Evolutionary conservation across 805 yeast genomes (phyloP).

Genomic region (Wickerhamiella occidentalis): DNA sequence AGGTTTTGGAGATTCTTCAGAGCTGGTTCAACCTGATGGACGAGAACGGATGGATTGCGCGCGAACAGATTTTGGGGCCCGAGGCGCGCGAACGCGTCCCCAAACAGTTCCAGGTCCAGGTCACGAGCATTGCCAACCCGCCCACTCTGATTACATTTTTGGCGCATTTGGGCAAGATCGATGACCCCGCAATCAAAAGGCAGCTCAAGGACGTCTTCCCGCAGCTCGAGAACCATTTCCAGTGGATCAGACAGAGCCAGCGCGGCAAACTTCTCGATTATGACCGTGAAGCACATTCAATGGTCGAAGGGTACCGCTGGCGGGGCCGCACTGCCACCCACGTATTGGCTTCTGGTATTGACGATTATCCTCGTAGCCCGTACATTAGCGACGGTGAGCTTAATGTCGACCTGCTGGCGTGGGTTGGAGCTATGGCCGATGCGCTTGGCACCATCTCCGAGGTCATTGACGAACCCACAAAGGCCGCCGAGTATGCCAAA

Average conservation of each 20-base stretch:
- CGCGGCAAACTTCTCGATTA: slow-evolving; percentile 61
- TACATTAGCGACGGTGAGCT: slow-evolving; percentile 80
- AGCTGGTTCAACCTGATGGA: slow-evolving; percentile 86
- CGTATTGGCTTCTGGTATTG: slow-evolving; percentile 85
- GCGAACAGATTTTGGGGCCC: slow-evolving; percentile 86
- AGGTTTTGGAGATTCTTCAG: slow-evolving; percentile 63
- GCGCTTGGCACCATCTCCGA: slow-evolving; percentile 66
- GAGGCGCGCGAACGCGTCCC: slow-evolving; percentile 89
- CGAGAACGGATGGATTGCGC: slow-evolving; percentile 90
- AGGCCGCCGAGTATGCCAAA: slow-evolving; percentile 39
- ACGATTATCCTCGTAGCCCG: slow-evolving; percentile 82
- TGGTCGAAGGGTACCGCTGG: slow-evolving; percentile 75
- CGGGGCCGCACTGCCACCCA: slow-evolving; percentile 77
- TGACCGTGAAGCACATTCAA: slow-evolving; percentile 42
- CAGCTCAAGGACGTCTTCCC: slow-evolving; percentile 52
- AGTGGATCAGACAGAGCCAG: slow-evolving; percentile 78
- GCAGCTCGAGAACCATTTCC: slow-evolving; percentile 58
- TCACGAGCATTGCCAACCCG: slow-evolving; percentile 85
- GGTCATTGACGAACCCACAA: slow-evolving; percentile 46
- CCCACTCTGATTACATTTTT: slow-evolving; percentile 69
- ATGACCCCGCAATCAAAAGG: slow-evolving; percentile 4
- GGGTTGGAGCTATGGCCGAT: slow-evolving; percentile 90
- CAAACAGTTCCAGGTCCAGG: slow-evolving; percentile 66
- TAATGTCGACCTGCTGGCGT: slow-evolving; percentile 76
- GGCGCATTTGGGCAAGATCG: slow-evolving; percentile 37